phyloP scores from a whole-genome alignment of 148 eudicot species.

The Nyssa sinensis region DNA sequence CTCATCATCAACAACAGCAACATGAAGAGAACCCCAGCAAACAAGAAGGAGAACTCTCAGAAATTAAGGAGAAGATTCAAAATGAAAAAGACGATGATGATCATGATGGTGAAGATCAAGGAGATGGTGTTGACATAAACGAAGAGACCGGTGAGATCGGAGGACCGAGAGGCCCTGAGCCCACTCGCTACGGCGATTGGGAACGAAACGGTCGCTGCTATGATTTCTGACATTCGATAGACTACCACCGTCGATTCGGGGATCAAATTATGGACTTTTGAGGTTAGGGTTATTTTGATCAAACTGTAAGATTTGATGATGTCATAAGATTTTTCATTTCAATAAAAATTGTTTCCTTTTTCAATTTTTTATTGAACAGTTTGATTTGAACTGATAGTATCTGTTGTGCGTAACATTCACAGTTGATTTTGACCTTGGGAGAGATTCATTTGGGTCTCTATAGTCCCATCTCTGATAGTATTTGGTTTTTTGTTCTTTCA shows the following conservation, averaged over 20 bases:
- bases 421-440: too few relatives aligned
- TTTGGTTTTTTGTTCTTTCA: too few relatives aligned
- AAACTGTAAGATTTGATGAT: too few relatives aligned
- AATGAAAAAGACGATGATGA: slow-evolving; percentile 8
- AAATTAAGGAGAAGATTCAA: slow-evolving; percentile 11
- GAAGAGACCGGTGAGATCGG: slow-evolving; percentile 85
- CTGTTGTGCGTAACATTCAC: too few relatives aligned
- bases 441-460: too few relatives aligned
- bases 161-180: slow-evolving; percentile 92
- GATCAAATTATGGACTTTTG: not conserved
- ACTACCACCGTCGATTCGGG: not conserved
- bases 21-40: slow-evolving; percentile 16
- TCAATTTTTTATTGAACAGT: too few relatives aligned
- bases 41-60: slow-evolving; percentile 17
- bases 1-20: slow-evolving; percentile 23
- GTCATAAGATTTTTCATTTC: not conserved
- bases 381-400: too few relatives aligned
- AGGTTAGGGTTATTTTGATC: not conserved
- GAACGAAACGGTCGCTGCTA: slow-evolving; percentile 83
- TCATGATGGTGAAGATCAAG: slow-evolving; percentile 27
- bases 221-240: slow-evolving; percentile 52
- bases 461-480: too few relatives aligned
- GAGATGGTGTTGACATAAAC: slow-evolving; percentile 42
- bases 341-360: too few relatives aligned
- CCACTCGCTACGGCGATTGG: slow-evolving; percentile 95